phyloP scores from a whole-genome alignment of 176 grass and related monocot species.

The Ampelocalamus luodianensis region DNA sequence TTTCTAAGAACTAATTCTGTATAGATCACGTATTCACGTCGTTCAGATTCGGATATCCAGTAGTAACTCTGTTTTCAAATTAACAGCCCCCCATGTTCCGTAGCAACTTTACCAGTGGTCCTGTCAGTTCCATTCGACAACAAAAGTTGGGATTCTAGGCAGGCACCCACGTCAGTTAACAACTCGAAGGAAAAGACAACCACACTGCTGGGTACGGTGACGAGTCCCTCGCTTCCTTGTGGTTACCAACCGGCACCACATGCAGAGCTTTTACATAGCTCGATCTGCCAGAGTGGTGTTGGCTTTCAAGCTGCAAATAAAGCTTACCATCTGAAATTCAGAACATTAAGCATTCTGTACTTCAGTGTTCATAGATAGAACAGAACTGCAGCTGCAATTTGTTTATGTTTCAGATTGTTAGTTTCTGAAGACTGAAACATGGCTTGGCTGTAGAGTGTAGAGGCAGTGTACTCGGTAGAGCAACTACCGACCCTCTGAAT shows the following conservation, averaged over 20 bases:
- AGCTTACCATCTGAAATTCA: background rate
- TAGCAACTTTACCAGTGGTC: background rate
- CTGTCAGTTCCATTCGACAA: background rate
- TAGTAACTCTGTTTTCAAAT: background rate
- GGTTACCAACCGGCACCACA: slow-evolving; percentile 39
- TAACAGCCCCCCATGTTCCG: background rate
- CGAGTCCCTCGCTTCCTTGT: background rate
- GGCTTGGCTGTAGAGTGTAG: background rate
- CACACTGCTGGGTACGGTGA: slow-evolving; percentile 29
- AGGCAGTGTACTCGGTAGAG: background rate
- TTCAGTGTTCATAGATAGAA: background rate
- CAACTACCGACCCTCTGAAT: background rate
- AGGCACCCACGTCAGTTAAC: slow-evolving; percentile 13
- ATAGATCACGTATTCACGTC: background rate
- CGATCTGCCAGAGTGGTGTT: background rate
- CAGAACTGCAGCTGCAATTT: background rate
- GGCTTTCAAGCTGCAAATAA: background rate
- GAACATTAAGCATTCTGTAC: background rate
- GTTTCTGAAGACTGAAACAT: background rate
- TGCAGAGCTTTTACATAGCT: background rate
- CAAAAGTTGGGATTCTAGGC: background rate
- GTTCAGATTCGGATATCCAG: background rate
- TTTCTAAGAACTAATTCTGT: background rate
- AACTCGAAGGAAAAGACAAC: slow-evolving; percentile 42
- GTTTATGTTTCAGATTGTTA: background rate